Percentiles rank a stretch among this genome's conserved stretches.
Evolutionary conservation across 106 monocot species (phyloP).

Genomic region (Dactylorhiza incarnata): DNA sequence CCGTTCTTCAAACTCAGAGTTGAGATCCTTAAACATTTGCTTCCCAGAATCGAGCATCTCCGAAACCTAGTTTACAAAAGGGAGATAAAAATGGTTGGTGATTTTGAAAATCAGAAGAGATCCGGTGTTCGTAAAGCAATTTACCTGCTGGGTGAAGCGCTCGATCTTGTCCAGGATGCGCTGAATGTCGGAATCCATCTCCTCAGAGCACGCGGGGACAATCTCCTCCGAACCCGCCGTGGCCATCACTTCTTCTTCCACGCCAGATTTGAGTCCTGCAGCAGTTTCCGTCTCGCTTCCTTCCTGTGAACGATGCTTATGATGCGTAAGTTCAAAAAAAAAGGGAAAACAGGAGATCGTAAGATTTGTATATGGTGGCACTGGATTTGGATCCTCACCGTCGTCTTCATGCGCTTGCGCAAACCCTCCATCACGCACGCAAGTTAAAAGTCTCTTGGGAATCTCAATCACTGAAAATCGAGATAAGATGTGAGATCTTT

Average conservation of each 20-base stretch:
- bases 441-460: not conserved
- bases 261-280: not conserved
- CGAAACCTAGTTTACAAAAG: conserved; percentile 7
- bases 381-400: not conserved
- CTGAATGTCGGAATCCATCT: conserved; percentile 19
- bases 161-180: conserved; percentile 20
- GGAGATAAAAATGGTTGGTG: not conserved
- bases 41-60: conserved; percentile 23
- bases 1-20: conserved; percentile 21
- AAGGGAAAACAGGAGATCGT: not conserved
- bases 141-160: conserved; percentile 19
- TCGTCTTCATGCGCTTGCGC: conserved; percentile 4
- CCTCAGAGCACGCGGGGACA: conserved; percentile 6
- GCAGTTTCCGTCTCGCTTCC: not conserved
- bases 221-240: not conserved
- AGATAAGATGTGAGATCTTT: not conserved
- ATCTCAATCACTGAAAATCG: not conserved
- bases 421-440: conserved; percentile 3
- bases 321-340: not conserved
- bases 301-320: not conserved
- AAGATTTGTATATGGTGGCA: not conserved
- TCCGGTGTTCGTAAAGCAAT: no score
- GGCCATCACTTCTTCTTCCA: conserved; percentile 2
- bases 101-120: not conserved
- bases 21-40: conserved; percentile 19